These are phyloP conservation scores for Caloboletus firmus DNA, from an alignment of 1,284 basidiomycete genomes.

Conservation along the genomic window DNA sequence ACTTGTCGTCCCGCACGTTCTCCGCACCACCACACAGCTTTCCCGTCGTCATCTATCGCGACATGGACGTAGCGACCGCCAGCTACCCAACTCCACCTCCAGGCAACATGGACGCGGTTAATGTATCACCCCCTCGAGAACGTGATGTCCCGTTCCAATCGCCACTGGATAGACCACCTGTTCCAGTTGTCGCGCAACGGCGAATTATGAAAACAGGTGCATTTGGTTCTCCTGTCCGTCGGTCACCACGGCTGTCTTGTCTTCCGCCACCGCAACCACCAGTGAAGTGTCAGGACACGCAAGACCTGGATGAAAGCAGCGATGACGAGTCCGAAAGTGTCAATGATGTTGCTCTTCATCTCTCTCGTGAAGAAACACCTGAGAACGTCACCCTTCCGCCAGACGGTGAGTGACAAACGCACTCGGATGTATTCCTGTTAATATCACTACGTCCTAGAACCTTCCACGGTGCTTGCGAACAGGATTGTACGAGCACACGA, in stretches of 20 bases:
- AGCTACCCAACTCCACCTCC: slow-evolving; percentile 22
- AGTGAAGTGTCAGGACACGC: slow-evolving; percentile 12
- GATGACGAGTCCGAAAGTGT: slow-evolving; percentile 35
- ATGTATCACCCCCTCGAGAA: slow-evolving; percentile 41
- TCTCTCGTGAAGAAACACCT: slow-evolving; percentile 46
- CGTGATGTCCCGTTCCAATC: slow-evolving; percentile 57
- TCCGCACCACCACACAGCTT: neutral
- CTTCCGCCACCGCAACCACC: slow-evolving; percentile 33
- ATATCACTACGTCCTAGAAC: slow-evolving; percentile 44
- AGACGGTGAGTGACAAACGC: slow-evolving; percentile 43
- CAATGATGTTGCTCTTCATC: slow-evolving; percentile 32
- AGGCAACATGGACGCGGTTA: slow-evolving; percentile 39
- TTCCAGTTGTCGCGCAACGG: slow-evolving; percentile 33
- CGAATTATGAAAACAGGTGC: slow-evolving; percentile 31
- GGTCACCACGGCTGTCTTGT: slow-evolving; percentile 51
- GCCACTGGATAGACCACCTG: slow-evolving; percentile 50
- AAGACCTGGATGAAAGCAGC: slow-evolving; percentile 17
- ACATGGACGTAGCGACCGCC: slow-evolving; percentile 25
- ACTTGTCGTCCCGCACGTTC: neutral
- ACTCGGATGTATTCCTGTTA: slow-evolving; percentile 7
- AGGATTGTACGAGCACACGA: slow-evolving; percentile 65
- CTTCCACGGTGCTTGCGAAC: slow-evolving; percentile 61
- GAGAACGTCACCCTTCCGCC: slow-evolving; percentile 39
- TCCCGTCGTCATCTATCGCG: neutral
- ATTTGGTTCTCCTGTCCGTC: slow-evolving; percentile 42